Conservation (phyloP, 805 yeast species). For the Metschnikowia vanudenii region DNA sequence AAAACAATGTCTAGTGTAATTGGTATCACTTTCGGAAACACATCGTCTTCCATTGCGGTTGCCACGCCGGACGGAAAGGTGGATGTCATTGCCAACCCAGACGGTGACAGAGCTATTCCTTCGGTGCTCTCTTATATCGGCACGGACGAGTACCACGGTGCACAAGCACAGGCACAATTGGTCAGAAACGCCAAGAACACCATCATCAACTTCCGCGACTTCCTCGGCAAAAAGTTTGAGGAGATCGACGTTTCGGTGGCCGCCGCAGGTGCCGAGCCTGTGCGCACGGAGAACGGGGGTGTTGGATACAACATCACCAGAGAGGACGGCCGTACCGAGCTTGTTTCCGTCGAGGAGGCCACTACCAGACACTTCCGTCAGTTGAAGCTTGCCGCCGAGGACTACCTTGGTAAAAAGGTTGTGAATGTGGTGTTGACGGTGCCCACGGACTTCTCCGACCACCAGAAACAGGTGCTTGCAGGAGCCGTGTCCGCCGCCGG, state of each 20-base stretch:
- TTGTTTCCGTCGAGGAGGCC: constrained; percentile 71
- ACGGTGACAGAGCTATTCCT: constrained; percentile 97
- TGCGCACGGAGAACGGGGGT: constrained; percentile 58
- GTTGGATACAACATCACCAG: constrained; percentile 62
- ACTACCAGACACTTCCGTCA: constrained; percentile 80
- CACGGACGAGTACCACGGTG: constrained; percentile 94
- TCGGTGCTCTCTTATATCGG: constrained; percentile 90
- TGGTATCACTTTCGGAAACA: constrained; percentile 96
- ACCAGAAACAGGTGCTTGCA: constrained; percentile 64
- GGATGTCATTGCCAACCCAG: constrained; percentile 98
- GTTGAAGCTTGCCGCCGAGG: constrained; percentile 85
- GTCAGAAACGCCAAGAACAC: constrained; percentile 88
- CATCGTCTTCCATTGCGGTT: constrained; percentile 91
- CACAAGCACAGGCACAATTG: constrained; percentile 90
- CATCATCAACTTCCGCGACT: constrained; percentile 89
- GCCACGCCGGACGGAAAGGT: constrained; percentile 84
- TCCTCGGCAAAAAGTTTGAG: constrained; percentile 70
- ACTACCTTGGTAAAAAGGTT: constrained; percentile 77
- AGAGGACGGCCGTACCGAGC: constrained; percentile 51
- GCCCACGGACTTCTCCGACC: constrained; percentile 81
- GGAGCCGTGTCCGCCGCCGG: constrained; percentile 69
- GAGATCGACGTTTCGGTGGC: constrained; percentile 67
- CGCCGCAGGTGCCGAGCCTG: constrained; percentile 55
- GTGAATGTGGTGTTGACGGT: constrained; percentile 86
- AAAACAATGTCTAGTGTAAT: constrained; percentile 56